phyloP scores from a whole-genome alignment of 257 asterid species.

The Galeopsis tetrahit region DNA sequence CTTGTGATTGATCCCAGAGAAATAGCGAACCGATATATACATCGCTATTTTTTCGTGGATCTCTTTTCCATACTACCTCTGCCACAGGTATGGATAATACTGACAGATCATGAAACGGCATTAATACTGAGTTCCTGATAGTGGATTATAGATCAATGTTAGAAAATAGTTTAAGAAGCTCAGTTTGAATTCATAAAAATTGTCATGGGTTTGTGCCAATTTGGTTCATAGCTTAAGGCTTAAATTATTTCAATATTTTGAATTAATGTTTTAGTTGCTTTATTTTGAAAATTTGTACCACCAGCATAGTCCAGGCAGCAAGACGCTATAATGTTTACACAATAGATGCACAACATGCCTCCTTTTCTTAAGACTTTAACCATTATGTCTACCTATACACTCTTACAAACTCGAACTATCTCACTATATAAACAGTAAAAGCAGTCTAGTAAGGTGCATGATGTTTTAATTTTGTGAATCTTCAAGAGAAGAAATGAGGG shows the following conservation, averaged over 20 bases:
- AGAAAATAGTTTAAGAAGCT: constrained; percentile 16
- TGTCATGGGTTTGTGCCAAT: background rate
- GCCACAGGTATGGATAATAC: constrained; percentile 76
- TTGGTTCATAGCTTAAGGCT: background rate
- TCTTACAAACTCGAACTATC: no score
- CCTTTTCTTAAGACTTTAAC: no score
- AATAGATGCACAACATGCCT: no score
- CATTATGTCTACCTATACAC: no score
- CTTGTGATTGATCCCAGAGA: constrained; percentile 91
- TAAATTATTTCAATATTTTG: background rate
- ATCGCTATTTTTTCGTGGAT: constrained; percentile 84
- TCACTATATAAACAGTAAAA: background rate
- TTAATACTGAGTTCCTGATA: background rate
- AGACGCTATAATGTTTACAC: background rate
- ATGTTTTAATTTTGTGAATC: background rate
- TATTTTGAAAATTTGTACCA: constrained; percentile 5
- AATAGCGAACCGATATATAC: constrained; percentile 76
- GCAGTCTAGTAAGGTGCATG: background rate
- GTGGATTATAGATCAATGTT: background rate
- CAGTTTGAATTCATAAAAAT: background rate
- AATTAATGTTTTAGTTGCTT: background rate
- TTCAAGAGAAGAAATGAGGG: background rate
- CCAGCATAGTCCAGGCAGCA: background rate
- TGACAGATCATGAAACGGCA: constrained; percentile 10
- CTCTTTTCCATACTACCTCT: constrained; percentile 86